Evolutionary conservation across 2,329 filamentous ascomycete species (phyloP), one percentile per base, ranked within the genome.

Genomic region (Neonectria faginata): DNA sequence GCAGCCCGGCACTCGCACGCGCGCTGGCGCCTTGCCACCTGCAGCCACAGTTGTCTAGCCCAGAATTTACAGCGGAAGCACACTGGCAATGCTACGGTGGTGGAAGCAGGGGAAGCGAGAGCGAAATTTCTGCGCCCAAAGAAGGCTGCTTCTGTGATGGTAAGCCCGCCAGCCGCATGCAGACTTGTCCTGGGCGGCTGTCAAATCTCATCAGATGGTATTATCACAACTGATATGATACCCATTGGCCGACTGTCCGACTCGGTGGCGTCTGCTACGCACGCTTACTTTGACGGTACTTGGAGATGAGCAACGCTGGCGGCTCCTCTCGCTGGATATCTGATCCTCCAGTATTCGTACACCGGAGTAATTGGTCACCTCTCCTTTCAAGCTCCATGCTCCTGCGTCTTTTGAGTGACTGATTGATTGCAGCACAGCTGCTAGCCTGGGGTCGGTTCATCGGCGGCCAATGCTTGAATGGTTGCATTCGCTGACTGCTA

Each of bases 401-500:
- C 2, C 36, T 29, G 29, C 41, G 45, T 45, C 14, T 14, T 48
- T 51, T 9, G n/a, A 47, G 25, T 33, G 9, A 42, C 54, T 48
- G 39, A 57, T 52, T 47, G 42, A 53, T 62, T 54, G 54, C 20
- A 47, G 14, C 48, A 50, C 6, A 14, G 25, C 25, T 11, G 25
- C 16, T n/a, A 39, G 33, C 25, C 56, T 44, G 45, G 42, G 47
- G 42, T 44, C 39, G 39, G 29, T 57, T 39, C 22, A 44, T 29
- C 42, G 25, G 25, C 22, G 47, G 42, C 55, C 60, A 55, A 27
- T 51, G 50, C 55, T 58, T 51, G 45, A 50, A 55, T 39, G 33
- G 62, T 57, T 61, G 31, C 57, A 65, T 57, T 56, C 62, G 45
- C 55, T 63, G 48, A 45, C 51, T 59, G 50, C n/a, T 45, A 16